These are phyloP conservation scores for Beta corolliflora DNA, from an alignment of 179 eudicot genomes.

Conservation along the genomic window DNA sequence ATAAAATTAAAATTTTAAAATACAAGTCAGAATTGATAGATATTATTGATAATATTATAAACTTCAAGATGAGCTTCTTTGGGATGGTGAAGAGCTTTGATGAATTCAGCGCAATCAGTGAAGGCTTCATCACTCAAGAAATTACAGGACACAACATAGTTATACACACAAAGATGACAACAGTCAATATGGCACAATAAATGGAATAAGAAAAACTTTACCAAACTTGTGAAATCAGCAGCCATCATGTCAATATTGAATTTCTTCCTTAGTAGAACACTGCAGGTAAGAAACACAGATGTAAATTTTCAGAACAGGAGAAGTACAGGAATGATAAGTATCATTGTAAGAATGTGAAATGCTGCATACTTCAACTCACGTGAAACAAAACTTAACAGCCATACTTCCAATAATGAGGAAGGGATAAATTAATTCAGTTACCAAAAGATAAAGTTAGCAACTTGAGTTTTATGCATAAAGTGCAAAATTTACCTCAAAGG, in stretches of 20 bases:
- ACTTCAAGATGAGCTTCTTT: too few relatives aligned
- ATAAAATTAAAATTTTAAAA: too few relatives aligned
- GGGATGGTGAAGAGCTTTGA: too few relatives aligned
- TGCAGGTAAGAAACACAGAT: slow-evolving; percentile 33
- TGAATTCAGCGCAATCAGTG: too few relatives aligned
- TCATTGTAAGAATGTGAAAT: not conserved
- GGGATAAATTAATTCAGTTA: too few relatives aligned
- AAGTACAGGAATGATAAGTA: not conserved
- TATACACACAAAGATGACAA: not conserved
- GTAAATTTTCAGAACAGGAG: too few relatives aligned
- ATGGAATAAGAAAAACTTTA: slow-evolving; percentile 32
- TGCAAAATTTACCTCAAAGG: slow-evolving; percentile 60
- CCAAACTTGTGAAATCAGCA: slow-evolving; percentile 70
- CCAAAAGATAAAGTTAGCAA: not conserved
- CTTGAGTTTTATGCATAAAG: not conserved
- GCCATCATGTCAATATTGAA: slow-evolving; percentile 73
- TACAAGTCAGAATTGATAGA: too few relatives aligned
- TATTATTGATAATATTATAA: too few relatives aligned
- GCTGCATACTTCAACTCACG: too few relatives aligned
- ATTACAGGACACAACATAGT: not conserved
- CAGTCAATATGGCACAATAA: too few relatives aligned
- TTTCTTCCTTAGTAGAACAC: slow-evolving; percentile 84
- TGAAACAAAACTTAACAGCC: not conserved
- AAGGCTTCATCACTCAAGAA: too few relatives aligned
- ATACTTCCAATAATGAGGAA: not conserved